Base-by-base conservation (phyloP, 805 yeast genomes). In the Wickerhamomyces rabaulensis region DNA sequence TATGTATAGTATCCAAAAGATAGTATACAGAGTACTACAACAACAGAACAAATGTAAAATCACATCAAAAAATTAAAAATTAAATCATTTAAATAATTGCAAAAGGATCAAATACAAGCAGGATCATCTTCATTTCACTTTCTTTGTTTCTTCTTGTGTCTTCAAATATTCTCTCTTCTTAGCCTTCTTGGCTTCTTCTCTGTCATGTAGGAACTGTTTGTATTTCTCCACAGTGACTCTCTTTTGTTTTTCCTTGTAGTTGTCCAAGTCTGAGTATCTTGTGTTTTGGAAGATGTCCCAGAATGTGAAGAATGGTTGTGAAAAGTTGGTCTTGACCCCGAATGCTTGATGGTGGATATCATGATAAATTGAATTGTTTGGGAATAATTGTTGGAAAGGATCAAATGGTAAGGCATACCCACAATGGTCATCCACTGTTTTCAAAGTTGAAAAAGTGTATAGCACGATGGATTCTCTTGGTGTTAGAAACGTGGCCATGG, bases 381-480 rank as follows among this genome's bases (percentile, higher is more conserved):
- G 98, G 78, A 94, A 94, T 20, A 92, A 47, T 39, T 80, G 62
- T 72, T 94, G 99, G 75, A 94, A 86, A 20, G 91, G 81, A 66
- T 94, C 99, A 64, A 72, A 86, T 15, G 98, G 98, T 46, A 94
- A 72, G 25, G 91, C 81, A 66, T 92, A 94, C n/a, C 99, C 99
- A 66, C 98, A 94, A 68, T 94, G 99, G 65, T 94, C 99, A 64
- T 94, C 98, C 42, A 94, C 96, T 1, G 99, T 94, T 67, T 94
- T 94, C 78, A 94, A 67, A 2, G 99, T 94, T 15, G 97, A 87
- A 64, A 94, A 88, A 2, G 92, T 81, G 67, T 74, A 94, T 46
- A 94, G 69, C 12, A 85, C 54, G 20, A 86, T 69, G 43, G 84
- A 71, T 67, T 94, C 98, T 48, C 96, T 80, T 41, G 89, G 86